A percentile compares a stretch with the other conserved stretches of the same genome.
Evolutionary conservation across 2,329 filamentous ascomycete genomes (phyloP).

Genomic region (Diaporthe vexans): DNA sequence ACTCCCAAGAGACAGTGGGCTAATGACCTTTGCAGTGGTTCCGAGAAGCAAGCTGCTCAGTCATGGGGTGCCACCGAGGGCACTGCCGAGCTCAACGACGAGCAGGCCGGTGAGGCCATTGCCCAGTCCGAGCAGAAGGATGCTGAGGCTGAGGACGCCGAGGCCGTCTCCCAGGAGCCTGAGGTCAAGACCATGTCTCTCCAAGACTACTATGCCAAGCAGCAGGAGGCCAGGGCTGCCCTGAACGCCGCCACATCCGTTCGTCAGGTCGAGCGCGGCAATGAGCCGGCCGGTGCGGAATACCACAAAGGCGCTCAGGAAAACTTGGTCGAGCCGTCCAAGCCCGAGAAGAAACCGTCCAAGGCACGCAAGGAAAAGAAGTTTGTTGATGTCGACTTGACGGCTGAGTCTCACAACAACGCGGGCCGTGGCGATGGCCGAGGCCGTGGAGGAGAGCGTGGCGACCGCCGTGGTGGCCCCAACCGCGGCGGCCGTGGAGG

Average conservation of each 20-base stretch:
- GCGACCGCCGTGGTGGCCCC: constrained; percentile 61
- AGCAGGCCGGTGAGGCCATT: constrained; percentile 91
- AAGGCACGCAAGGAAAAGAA: neutral
- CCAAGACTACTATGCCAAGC: constrained; percentile 84
- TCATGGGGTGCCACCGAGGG: constrained; percentile 91
- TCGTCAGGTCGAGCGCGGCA: constrained; percentile 86
- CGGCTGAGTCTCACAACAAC: neutral
- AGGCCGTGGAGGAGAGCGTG: constrained; percentile 67
- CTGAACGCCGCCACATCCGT: constrained; percentile 76
- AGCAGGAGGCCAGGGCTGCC: constrained; percentile 80
- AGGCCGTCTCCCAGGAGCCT: constrained; percentile 66
- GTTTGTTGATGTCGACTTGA: neutral
- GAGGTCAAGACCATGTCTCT: constrained; percentile 94
- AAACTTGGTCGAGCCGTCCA: constrained; percentile 81
- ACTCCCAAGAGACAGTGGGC: neutral
- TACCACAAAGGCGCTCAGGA: constrained; percentile 79
- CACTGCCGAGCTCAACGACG: constrained; percentile 87
- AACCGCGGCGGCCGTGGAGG: constrained; percentile 61
- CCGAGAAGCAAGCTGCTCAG: constrained; percentile 89
- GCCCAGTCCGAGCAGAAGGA: constrained; percentile 88
- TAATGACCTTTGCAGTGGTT: constrained; percentile 63
- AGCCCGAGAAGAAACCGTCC: constrained; percentile 84
- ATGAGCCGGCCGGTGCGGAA: constrained; percentile 50
- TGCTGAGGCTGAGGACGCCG: constrained; percentile 60
- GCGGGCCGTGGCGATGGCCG: constrained; percentile 66